A percentile compares a stretch with the other conserved stretches of the same genome.
phyloP scores from a whole-genome alignment of 225 moss, liverwort and hornwort species.

The Anthoceros angustus region DNA sequence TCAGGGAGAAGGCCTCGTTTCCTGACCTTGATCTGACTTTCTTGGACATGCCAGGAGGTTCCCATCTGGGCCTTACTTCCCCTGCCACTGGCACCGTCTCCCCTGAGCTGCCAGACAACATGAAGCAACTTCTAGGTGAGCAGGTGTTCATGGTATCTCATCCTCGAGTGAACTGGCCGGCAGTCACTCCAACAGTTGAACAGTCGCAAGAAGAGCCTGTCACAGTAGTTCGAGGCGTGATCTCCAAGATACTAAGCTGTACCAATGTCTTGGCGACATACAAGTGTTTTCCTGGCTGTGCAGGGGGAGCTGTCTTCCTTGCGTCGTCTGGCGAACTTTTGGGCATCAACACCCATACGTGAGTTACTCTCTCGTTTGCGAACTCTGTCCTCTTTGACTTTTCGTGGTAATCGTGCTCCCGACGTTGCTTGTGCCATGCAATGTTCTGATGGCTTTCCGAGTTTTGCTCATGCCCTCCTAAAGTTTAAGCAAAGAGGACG shows the following conservation, averaged over 20 bases:
- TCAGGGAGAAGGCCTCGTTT: not conserved
- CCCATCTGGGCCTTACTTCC: not conserved
- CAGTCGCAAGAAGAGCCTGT: not conserved
- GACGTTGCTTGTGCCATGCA: not conserved
- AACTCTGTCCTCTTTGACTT: not conserved
- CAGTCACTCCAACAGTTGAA: not conserved
- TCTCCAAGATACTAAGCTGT: not conserved
- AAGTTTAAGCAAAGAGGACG: not conserved
- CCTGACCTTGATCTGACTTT: not conserved
- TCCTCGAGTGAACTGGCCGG: not conserved
- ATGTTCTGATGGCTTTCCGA: not conserved
- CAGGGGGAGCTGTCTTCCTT: not conserved
- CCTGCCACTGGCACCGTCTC: not conserved
- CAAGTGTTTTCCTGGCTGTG: not conserved
- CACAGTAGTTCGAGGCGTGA: not conserved
- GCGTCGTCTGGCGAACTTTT: not conserved
- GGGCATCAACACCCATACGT: slow-evolving; percentile 2
- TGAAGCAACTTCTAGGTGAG: not conserved
- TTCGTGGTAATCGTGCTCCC: not conserved
- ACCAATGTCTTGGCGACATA: not conserved
- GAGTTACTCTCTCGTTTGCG: not conserved
- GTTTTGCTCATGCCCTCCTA: not conserved
- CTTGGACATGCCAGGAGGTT: not conserved
- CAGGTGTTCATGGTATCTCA: not conserved
- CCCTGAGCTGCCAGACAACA: not conserved